phyloP scores from a whole-genome alignment of 306 rosid species.

The Prunus kanzakura region DNA sequence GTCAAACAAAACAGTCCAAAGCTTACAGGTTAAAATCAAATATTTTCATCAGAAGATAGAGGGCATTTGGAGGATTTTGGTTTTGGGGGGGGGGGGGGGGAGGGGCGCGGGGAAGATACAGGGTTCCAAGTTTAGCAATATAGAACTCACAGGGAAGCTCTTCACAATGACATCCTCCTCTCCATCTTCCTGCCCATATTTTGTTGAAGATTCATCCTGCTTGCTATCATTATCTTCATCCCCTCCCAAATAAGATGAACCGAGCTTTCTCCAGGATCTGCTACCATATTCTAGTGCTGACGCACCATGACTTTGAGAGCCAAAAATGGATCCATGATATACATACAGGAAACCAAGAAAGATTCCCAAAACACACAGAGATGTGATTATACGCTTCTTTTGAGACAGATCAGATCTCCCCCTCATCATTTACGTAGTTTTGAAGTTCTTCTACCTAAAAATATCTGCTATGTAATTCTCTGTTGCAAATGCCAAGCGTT shows the following conservation, averaged over 20 bases:
- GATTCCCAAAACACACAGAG: conserved; percentile 48
- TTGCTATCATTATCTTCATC: conserved; percentile 66
- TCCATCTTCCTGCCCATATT: conserved; percentile 49
- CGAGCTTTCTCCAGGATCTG: conserved; percentile 73
- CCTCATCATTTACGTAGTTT: conserved; percentile 57
- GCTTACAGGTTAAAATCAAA: not conserved
- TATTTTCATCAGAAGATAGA: not conserved
- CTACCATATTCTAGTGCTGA: conserved; percentile 80
- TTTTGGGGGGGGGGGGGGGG: not conserved
- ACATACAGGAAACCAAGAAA: conserved; percentile 77
- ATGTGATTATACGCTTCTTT: conserved; percentile 68
- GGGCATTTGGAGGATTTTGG: not conserved
- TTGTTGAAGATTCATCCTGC: conserved; percentile 63
- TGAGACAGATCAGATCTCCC: conserved; percentile 80
- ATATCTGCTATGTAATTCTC: conserved; percentile 23
- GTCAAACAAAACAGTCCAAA: not conserved
- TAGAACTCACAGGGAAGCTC: conserved; percentile 78
- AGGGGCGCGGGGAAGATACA: not conserved
- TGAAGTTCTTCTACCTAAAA: conserved; percentile 27
- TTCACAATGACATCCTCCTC: conserved; percentile 50
- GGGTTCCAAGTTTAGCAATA: conserved; percentile 8
- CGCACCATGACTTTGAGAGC: conserved; percentile 55
- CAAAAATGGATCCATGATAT: conserved; percentile 82
- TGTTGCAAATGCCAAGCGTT: not conserved
- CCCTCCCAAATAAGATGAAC: conserved; percentile 67